Evolutionary conservation across 1,284 basidiomycete species (phyloP).

Genomic region (Papiliotrema flavescens): DNA sequence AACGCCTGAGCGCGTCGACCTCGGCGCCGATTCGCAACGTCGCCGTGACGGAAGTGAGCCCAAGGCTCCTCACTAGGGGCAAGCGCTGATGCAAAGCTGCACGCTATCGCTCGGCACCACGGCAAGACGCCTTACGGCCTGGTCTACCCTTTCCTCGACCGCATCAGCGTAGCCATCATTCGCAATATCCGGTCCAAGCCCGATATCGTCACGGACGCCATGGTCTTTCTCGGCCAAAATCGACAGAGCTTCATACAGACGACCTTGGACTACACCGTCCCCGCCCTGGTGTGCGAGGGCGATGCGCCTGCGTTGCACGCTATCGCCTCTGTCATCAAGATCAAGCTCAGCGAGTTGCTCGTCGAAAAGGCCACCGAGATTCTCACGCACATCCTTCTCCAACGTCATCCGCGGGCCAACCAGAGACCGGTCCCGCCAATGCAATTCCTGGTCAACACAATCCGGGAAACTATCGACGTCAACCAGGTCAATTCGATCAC

Average conservation of each 20-base stretch:
- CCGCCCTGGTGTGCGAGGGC: slow-evolving; percentile 63
- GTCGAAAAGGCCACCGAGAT: slow-evolving; percentile 62
- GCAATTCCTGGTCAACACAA: slow-evolving; percentile 59
- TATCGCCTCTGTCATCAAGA: slow-evolving; percentile 54
- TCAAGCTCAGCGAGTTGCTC: slow-evolving; percentile 59
- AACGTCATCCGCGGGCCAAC: slow-evolving; percentile 40
- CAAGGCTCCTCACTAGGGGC: neutral
- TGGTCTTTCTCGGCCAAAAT: slow-evolving; percentile 38
- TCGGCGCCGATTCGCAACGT: slow-evolving; percentile 61
- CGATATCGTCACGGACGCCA: slow-evolving; percentile 36
- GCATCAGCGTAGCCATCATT: slow-evolving; percentile 66
- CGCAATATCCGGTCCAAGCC: slow-evolving; percentile 60
- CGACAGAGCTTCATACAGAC: slow-evolving; percentile 62
- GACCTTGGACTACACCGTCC: slow-evolving; percentile 65
- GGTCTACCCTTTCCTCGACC: slow-evolving; percentile 65
- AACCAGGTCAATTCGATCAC: slow-evolving; percentile 8
- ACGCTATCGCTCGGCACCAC: slow-evolving; percentile 49
- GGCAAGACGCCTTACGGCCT: slow-evolving; percentile 67
- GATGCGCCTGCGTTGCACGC: slow-evolving; percentile 53
- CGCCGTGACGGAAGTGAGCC: slow-evolving; percentile 64
- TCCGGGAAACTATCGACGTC: slow-evolving; percentile 35
- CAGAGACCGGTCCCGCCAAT: slow-evolving; percentile 58
- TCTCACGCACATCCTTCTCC: slow-evolving; percentile 67
- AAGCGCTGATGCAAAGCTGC: slow-evolving; percentile 53
- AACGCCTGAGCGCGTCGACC: slow-evolving; percentile 64